Percentiles rank a stretch among this genome's conserved stretches.
Conservation (phyloP, 768 basidiomycete species). For the Myochromella boudieri region DNA sequence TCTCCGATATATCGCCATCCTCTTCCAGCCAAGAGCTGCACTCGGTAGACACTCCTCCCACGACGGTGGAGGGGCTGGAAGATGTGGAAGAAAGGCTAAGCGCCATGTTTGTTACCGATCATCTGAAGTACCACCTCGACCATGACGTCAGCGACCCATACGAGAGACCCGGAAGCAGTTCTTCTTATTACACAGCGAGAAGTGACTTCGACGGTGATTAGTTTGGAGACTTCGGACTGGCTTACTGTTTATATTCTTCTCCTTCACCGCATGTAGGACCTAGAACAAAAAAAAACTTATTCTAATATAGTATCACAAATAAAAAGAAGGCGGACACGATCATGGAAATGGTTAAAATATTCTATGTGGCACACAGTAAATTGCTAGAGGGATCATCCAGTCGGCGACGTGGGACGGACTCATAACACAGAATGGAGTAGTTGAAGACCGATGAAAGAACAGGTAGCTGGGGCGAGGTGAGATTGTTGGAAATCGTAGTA, state of each 20-base stretch:
- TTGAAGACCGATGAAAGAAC: no score
- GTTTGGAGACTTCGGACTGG: neutral
- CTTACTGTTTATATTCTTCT: no score
- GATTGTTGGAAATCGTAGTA: no score
- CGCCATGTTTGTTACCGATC: neutral
- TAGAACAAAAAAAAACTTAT: no score
- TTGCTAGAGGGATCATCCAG: neutral
- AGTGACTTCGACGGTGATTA: slow-evolving; percentile 26
- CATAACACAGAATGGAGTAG: no score
- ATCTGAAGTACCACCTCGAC: neutral
- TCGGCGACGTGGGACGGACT: neutral
- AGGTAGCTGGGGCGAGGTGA: no score
- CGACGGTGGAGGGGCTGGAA: slow-evolving; percentile 17
- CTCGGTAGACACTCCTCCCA: slow-evolving; percentile 19
- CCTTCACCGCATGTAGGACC: no score
- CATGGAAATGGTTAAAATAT: no score
- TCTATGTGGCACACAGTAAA: no score
- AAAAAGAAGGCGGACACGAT: no score
- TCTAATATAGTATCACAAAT: no score
- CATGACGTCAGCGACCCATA: slow-evolving; percentile 6
- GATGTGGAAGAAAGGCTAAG: slow-evolving; percentile 1
- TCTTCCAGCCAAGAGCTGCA: slow-evolving; percentile 12
- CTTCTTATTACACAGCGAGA: slow-evolving; percentile 36
- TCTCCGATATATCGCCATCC: neutral
- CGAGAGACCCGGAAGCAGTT: slow-evolving; percentile 29